Base-by-base conservation (phyloP, 352 stramenopile species). In the Elongisporangium senticosum region DNA sequence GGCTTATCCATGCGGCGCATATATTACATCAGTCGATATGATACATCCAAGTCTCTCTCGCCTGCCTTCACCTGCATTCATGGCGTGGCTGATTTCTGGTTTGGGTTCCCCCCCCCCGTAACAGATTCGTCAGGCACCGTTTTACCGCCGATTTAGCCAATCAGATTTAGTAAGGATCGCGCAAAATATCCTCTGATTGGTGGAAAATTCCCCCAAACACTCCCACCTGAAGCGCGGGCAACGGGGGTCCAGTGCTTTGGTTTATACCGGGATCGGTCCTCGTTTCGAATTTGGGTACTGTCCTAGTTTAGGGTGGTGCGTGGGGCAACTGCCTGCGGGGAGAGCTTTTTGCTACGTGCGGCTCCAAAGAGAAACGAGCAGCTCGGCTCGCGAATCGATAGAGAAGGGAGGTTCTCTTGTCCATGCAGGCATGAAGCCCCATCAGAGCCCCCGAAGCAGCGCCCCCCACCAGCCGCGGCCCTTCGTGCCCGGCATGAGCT, bases 391-490 rank as follows among this genome's bases (percentile, higher is more conserved):
- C 15, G 13, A 14, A 20, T 20, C 51, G 28, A 47, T 37, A 17
- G 33, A 53, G 40, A 40, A 20, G 8, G 5, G 23, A 33, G 53
- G 33, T 37, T 55, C 43, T 5, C 13, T 56, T 51, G 62, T 84
- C 52, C 59, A 85, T 82, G 75, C 65, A 73, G 78, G 39, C 63
- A 80, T 77, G 76, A 86, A 83, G 67, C 60, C 71, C 53, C 74
- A 82, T 40, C 71, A 83, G 40, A 60, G 24, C 53, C 59, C 33
- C 55, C 49, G 55, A 53, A 79, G 55, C 66, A 62, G 55, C 59
- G 64, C 61, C n/a, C 40, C 53, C 21, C 57, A 55, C 17, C 39
- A 51, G 2, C 33, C 28, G 11, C 49, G 39, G n/a, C 26, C n/a
- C 33, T n/a, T 26, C 49, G 11, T 43, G 33, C 33, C 33, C 33